Evolutionary conservation across 179 eudicot species (phyloP).

Genomic region (Beta corolliflora): DNA sequence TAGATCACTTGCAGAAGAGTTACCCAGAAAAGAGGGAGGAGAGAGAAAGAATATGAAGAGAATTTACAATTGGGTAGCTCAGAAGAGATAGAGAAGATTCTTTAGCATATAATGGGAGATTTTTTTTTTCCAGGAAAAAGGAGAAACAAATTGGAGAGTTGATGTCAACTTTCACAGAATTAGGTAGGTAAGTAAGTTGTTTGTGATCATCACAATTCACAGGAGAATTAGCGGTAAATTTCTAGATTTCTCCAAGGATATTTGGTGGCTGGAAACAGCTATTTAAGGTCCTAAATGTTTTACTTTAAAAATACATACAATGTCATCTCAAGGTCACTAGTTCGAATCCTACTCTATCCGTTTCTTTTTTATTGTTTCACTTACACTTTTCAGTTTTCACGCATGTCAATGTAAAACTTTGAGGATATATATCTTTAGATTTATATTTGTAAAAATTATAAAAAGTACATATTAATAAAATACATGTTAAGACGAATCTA

Average conservation of each 20-base stretch:
- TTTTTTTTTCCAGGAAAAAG: not conserved
- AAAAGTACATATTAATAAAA: too few species aligned
- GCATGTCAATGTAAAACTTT: too few species aligned
- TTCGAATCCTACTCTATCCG: too few species aligned
- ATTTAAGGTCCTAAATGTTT: too few species aligned
- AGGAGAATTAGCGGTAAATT: conserved; percentile 11
- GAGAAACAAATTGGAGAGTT: not conserved
- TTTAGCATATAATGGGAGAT: conserved; percentile 31
- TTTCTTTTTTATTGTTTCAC: too few species aligned
- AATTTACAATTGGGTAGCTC: not conserved
- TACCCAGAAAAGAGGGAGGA: not conserved
- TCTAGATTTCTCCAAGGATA: conserved; percentile 9
- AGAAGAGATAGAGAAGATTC: conserved; percentile 33
- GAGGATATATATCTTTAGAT: too few species aligned
- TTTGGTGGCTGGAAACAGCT: conserved; percentile 14
- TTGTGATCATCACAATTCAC: too few species aligned
- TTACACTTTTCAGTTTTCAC: too few species aligned
- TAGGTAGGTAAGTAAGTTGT: conserved; percentile 1
- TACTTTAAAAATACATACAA: too few species aligned
- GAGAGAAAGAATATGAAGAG: conserved; percentile 15
- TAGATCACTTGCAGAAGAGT: conserved; percentile 8
- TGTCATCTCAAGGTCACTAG: too few species aligned
- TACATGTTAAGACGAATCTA: too few species aligned
- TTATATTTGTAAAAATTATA: too few species aligned
- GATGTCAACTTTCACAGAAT: conserved; percentile 1